Evolutionary conservation across 768 basidiomycete species (phyloP).

Genomic region (Mycena filopes): DNA sequence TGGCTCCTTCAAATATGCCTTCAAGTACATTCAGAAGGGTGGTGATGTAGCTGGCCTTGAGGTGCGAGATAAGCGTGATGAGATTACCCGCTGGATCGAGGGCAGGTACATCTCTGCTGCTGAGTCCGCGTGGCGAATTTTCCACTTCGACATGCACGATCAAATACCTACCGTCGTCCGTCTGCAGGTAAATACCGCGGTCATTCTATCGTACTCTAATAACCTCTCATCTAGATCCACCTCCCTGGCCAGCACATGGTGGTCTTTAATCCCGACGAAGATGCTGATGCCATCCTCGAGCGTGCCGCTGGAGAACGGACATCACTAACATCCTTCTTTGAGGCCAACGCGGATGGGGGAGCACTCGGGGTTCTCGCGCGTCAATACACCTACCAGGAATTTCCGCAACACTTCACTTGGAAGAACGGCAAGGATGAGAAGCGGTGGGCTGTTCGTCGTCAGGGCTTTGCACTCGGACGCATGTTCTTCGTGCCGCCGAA

Average conservation of each 20-base stretch:
- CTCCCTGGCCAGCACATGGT: conserved; percentile 14
- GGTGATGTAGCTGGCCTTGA: conserved; percentile 9
- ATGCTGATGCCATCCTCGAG: background rate
- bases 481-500: conserved; percentile 48
- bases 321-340: background rate
- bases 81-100: conserved; percentile 10
- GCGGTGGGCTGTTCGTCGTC: conserved; percentile 37
- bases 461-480: conserved; percentile 7
- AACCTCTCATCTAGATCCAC: background rate
- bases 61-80: background rate
- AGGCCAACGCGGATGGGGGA: background rate
- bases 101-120: conserved; percentile 44
- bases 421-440: conserved; percentile 9
- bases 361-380: background rate
- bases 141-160: conserved; percentile 45
- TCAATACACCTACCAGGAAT: conserved; percentile 18
- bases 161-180: conserved; percentile 45
- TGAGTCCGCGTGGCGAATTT: conserved; percentile 47
- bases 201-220: background rate
- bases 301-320: background rate
- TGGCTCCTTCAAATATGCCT: conserved; percentile 9
- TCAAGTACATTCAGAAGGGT: background rate
- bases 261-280: background rate
- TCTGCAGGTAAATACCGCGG: conserved; percentile 48
- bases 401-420: conserved; percentile 16